Conservation (phyloP, 345 rosid species). For the Geranium brycei region DNA sequence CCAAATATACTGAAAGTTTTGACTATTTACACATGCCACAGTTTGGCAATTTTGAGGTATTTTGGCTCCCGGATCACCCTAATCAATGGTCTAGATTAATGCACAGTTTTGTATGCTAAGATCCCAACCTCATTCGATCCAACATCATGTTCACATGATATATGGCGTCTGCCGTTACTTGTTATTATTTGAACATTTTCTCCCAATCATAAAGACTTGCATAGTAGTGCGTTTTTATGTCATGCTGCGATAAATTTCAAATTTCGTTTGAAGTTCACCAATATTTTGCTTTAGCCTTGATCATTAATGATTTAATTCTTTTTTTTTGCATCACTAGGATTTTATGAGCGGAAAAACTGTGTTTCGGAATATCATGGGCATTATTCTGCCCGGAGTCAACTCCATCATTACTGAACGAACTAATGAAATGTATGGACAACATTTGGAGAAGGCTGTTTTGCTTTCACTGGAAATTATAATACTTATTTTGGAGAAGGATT, state of each 20-base stretch:
- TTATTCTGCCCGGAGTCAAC: constrained; percentile 76
- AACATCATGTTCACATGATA: not conserved
- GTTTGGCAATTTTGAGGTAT: no score
- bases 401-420: constrained; percentile 58
- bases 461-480: constrained; percentile 73
- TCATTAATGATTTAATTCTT: not conserved
- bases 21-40: no score
- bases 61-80: no score
- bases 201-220: not conserved
- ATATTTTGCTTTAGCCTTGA: not conserved
- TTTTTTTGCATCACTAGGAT: constrained; percentile 36
- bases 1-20: no score
- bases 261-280: not conserved
- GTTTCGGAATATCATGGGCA: constrained; percentile 73
- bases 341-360: constrained; percentile 95
- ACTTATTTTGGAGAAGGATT: constrained; percentile 73
- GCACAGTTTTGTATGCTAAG: no score
- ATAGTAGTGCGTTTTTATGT: not conserved
- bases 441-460: constrained; percentile 80
- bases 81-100: no score
- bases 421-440: constrained; percentile 62
- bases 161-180: not conserved
- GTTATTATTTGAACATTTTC: not conserved
- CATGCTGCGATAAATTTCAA: no score
- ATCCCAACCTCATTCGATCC: no score